Evolutionary conservation across 306 rosid genomes (phyloP), one percentile per base, ranked within the genome.

Genomic region (Vigna radiata): DNA sequence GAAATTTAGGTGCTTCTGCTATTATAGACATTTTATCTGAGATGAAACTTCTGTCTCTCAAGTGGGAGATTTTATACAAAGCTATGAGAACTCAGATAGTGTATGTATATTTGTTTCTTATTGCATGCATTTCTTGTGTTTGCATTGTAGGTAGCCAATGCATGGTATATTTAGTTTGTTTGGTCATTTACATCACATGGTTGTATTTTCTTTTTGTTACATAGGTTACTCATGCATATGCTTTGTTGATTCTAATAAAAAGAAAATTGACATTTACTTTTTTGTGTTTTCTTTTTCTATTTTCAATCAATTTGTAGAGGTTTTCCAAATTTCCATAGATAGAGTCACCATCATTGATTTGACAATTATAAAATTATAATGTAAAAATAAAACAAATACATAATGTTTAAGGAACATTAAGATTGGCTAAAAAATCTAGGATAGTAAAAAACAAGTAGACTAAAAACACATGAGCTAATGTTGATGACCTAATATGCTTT

Each of bases 1-100:
- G 84, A 80, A 10, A 91, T 6, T 82, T 90, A 1, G 89, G 95
- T 70, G 80, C 85, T 89, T 88, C 96, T 75, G 79, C 94, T 64
- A 79, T 77, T 54, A 82, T 41, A 15, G 93, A 87, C 97, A 94
- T 91, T 79, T 80, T 71, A 0, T 13, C 14, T 64, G 3, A 8
- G 33, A 43, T 4, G 59, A 14, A 54, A 25, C 49, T 12, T 62
- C 17, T 66, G 2, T 27, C 41, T 81, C 31, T 81, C 8, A 31
- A 4, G 3, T 3, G 18, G 19, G 19, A 25, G 43, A 8, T 63
- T 77, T 54, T 70, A 78, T 72, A 64, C 44, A 58, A 19, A 33
- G 29, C 0, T 13, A 13, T 23, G 6, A 0, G 5, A 15, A 37
- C 21, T 46, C 5, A 71, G 50, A 37, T 36, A 21, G 54, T 54